A percentile compares a stretch with the other conserved stretches of the same genome.
Evolutionary conservation across 2,329 filamentous ascomycete species (phyloP).

Genomic region (Cordyceps javanica): DNA sequence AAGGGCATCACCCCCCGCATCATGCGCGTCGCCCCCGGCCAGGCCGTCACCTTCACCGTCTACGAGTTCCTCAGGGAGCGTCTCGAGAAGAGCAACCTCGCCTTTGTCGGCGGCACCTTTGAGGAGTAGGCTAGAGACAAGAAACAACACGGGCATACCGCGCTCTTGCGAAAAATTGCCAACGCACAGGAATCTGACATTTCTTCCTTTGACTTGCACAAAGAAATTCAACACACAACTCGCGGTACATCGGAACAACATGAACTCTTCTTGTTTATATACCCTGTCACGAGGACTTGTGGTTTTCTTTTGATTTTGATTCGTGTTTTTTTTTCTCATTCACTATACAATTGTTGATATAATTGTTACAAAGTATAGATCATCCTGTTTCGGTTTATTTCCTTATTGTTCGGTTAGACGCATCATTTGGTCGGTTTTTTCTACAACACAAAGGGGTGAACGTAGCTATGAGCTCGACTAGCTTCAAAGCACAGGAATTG

Average conservation of each 20-base stretch:
- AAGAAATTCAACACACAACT: not conserved
- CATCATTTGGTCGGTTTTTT: not conserved
- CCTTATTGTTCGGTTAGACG: not conserved
- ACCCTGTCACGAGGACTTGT: slow-evolving; percentile 1
- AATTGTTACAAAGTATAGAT: not conserved
- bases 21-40: slow-evolving; percentile 94
- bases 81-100: slow-evolving; percentile 59
- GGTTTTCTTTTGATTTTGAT: not conserved
- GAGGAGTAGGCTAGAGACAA: slow-evolving; percentile 51
- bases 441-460: no score
- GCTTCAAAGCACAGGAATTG: no score
- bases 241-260: not conserved
- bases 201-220: not conserved
- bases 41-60: slow-evolving; percentile 72
- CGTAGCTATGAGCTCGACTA: no score
- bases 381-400: not conserved
- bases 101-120: slow-evolving; percentile 56
- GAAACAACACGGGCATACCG: not conserved
- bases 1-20: slow-evolving; percentile 97
- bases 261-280: slow-evolving; percentile 8
- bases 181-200: not conserved
- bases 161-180: not conserved
- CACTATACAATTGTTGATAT: not conserved
- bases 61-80: slow-evolving; percentile 72
- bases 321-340: no score